These are phyloP conservation scores for Pseudocercospora musae DNA, from an alignment of 2,329 filamentous ascomycete species.

Conservation along the genomic window DNA sequence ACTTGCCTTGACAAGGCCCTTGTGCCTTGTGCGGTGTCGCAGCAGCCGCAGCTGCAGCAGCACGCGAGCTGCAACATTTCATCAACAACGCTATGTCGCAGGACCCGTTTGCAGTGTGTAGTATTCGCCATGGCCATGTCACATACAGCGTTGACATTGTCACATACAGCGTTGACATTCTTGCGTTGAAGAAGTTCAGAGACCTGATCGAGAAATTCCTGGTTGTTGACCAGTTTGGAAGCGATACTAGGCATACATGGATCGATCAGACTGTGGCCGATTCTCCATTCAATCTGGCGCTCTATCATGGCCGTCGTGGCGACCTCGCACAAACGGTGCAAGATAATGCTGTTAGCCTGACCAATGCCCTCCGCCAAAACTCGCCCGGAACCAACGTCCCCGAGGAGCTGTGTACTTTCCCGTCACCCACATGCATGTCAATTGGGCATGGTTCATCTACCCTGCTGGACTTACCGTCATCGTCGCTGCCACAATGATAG, in stretches of 20 bases:
- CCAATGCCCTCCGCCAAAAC: background rate
- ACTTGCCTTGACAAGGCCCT: background rate
- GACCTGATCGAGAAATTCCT: background rate
- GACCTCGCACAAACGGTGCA: background rate
- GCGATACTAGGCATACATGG: background rate
- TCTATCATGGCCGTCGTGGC: background rate
- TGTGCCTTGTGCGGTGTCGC: background rate
- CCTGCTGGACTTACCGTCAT: background rate
- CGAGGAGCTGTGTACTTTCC: background rate
- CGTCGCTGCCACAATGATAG: background rate
- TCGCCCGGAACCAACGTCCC: background rate
- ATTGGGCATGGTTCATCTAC: background rate
- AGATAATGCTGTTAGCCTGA: background rate
- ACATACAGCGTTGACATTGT: background rate
- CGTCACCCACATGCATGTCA: background rate
- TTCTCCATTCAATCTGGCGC: background rate
- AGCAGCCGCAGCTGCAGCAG: too few relatives aligned
- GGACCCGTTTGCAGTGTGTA: background rate
- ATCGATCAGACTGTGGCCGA: background rate
- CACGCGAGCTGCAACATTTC: background rate
- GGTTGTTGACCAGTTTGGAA: background rate
- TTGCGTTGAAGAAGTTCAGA: background rate
- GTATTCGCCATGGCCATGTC: background rate
- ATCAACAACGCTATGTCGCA: too few relatives aligned
- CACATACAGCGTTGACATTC: too few relatives aligned